Percentiles rank a stretch among this genome's conserved stretches.
phyloP scores from a whole-genome alignment of 2,329 filamentous ascomycete species.

The Botrytis tulipae region DNA sequence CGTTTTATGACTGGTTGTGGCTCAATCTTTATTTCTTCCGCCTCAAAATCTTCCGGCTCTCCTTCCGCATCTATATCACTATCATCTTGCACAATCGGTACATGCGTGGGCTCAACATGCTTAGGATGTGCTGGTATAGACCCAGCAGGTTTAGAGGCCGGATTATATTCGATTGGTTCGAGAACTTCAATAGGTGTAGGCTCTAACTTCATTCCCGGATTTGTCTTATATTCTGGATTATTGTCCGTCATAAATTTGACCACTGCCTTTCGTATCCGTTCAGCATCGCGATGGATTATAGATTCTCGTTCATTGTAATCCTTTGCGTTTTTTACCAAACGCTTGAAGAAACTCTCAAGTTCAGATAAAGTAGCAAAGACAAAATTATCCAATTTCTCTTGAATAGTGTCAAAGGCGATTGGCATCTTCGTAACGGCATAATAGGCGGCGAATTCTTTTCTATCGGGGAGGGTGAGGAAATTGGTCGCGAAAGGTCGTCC shows the following conservation, averaged over 20 bases:
- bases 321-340: constrained; percentile 85
- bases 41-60: constrained; percentile 36
- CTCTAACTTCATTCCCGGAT: constrained; percentile 64
- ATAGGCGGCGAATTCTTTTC: constrained; percentile 67
- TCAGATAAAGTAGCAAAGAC: constrained; percentile 70
- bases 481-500: constrained; percentile 71
- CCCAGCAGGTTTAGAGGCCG: background rate
- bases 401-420: constrained; percentile 73
- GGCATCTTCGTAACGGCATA: constrained; percentile 76
- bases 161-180: background rate
- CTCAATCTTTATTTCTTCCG: constrained; percentile 34
- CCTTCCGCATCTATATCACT: constrained; percentile 39
- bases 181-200: constrained; percentile 49
- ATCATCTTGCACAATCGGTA: constrained; percentile 50
- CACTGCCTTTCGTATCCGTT: constrained; percentile 79
- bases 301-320: constrained; percentile 75
- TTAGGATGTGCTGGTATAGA: background rate
- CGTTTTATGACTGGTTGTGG: constrained; percentile 25
- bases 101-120: constrained; percentile 42
- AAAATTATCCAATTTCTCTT: constrained; percentile 67
- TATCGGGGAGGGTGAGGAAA: constrained; percentile 70
- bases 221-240: constrained; percentile 75
- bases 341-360: constrained; percentile 82
- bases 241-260: constrained; percentile 85
- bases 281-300: constrained; percentile 75